Evolutionary conservation across 2,329 filamentous ascomycete species (phyloP), one percentile per base, ranked within the genome.

Genomic region (Teratosphaeria gauchensis): DNA sequence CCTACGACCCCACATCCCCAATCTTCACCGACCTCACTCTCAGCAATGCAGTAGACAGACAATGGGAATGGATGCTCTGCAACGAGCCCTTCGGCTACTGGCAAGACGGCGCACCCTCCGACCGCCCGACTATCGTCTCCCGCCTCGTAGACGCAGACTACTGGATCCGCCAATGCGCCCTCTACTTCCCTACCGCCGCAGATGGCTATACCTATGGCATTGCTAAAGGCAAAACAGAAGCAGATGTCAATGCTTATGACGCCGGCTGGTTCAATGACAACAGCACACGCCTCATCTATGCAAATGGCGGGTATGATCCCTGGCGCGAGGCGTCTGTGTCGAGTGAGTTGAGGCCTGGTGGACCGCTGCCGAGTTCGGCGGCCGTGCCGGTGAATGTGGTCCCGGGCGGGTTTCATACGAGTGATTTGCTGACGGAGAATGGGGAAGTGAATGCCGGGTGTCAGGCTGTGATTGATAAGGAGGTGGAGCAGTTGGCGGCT

Each of bases 21-120:
- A 62, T 80, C 2, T 85, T 75, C 70, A 80, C 77, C 3, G 80
- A 86, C 66, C 70, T 66, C 19, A 73, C 71, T 1, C 71, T 80
- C 4, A 63, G 62, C 54, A 84, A 85, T 66, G 57, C 65, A 0
- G 64, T 73, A 35, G 75, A 81, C 62, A 72, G 81, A 0, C 80
- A 83, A 61, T 86, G 82, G 82, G 68, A 75, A 7, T 86, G 83
- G 83, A 77, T 84, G 70, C 74, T 78, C 1, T 86, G 84, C 75
- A 85, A 86, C 66, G 81, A 86, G 68, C 82, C 83, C n/a, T 79
- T 82, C 59, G 79, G 73, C 58, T 82, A 78, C 69, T 84, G 78
- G 77, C 80, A 83, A 67, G 77, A 78, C 60, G 79, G 78, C 21
- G 80, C 81, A 6, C 82, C 82, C 0, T 53, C 65, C 3, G 70